Evolutionary conservation across 257 asterid genomes (phyloP), one percentile per base, ranked within the genome.

Genomic region (Solanum dulcamara): DNA sequence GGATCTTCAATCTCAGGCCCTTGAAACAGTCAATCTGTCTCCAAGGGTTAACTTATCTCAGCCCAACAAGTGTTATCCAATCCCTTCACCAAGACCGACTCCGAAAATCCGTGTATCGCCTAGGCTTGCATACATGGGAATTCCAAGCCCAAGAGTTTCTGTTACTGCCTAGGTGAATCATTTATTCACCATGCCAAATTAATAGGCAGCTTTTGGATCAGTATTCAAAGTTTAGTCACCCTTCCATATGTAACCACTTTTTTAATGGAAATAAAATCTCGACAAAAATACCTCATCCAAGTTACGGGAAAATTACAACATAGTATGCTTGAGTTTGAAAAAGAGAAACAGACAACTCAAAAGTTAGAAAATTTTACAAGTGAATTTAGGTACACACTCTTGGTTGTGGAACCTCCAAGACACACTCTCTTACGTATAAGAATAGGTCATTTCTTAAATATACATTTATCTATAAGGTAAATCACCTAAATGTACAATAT

Each of bases 71-170:
- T 75, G 74, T 17, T 3, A 24, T n/a, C 94, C 94, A 2, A 88
- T 93, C 79, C 97, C 97, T 4, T 92, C 97, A 4, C 94, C 94
- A 0, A 90, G 96, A 22, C 94, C 96, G 6, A 85, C 92, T 88
- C 90, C 93, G 13, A 87, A 70, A 84, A 85, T 90, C 24, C 90
- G 91, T 3, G 50, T 93, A 86, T 93, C 97, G 11, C 97, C 97
- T 2, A 86, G 92, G 88, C 89, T 92, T 15, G 81, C 91, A 1
- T 87, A 83, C 59, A 91, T 91, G 94, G 96, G 93, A 84, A 86
- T 89, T 72, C 93, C 92, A 57, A 91, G 91, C 90, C 93, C 94
- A 8, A 87, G 90, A 82, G 83, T 77, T 74, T 75, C 92, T 84
- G 72, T 86, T 24, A 75, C 59, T 75, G 13, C 24, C 37, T 83